These are phyloP conservation scores for Lepidium aucheri DNA, from an alignment of 345 rosid species.

Conservation along the genomic window DNA sequence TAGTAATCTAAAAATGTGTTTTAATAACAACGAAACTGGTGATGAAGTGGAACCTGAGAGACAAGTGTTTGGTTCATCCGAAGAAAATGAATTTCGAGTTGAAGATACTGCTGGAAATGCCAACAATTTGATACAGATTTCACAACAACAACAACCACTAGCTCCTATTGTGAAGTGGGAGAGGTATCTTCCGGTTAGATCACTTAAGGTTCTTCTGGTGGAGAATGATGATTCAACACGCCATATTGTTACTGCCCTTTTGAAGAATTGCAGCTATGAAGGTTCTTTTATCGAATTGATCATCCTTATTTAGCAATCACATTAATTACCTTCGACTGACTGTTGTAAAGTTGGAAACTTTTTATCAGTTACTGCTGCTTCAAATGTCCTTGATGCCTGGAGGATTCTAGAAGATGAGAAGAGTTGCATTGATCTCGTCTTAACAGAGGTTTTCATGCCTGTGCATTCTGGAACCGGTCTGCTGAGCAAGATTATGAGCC, in stretches of 20 bases:
- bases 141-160: constrained; percentile 34
- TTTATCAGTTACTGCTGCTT: constrained; percentile 46
- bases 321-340: constrained; percentile 7
- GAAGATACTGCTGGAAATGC: constrained; percentile 24
- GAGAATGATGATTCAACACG: constrained; percentile 77
- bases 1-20: constrained; percentile 30
- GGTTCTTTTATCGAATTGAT: constrained; percentile 30
- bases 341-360: constrained; percentile 12
- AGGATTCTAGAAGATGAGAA: constrained; percentile 46
- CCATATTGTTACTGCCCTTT: constrained; percentile 62
- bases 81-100: constrained; percentile 41
- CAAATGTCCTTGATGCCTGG: constrained; percentile 73
- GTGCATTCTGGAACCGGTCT: constrained; percentile 60
- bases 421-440: constrained; percentile 58
- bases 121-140: constrained; percentile 28
- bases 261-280: constrained; percentile 77
- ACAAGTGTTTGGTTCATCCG: constrained; percentile 38
- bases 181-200: constrained; percentile 60
- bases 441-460: constrained; percentile 81
- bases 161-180: constrained; percentile 52
- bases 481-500: constrained; percentile 65
- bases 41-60: constrained; percentile 32
- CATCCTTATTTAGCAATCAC: constrained; percentile 1
- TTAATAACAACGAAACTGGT: constrained; percentile 34
- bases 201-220: constrained; percentile 75